phyloP scores from a whole-genome alignment of 108 stramenopile species.

The Poteriospumella lacustris region DNA sequence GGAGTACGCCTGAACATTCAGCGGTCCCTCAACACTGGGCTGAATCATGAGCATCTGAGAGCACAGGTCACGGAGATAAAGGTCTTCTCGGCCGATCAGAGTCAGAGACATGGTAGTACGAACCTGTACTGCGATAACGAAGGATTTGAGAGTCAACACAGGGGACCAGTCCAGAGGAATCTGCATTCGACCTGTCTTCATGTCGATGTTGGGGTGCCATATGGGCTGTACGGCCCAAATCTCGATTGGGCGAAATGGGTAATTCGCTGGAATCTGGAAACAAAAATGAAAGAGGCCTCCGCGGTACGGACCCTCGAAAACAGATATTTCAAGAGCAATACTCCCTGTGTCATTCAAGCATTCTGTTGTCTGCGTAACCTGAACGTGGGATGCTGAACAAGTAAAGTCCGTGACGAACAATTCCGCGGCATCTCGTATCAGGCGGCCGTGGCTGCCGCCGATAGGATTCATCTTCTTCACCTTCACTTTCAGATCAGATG shows the following conservation, averaged over 20 bases:
- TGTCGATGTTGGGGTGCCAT: conserved; percentile 28
- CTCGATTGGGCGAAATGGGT: conserved; percentile 1
- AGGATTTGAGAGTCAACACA: conserved; percentile 12
- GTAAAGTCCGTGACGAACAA: neutral
- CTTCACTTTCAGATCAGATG: too few relatives aligned
- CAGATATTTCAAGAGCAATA: conserved; percentile 4
- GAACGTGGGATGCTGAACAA: neutral
- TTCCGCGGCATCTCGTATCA: neutral
- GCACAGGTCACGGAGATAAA: neutral
- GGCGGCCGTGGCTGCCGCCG: too few relatives aligned
- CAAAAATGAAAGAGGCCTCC: conserved; percentile 10
- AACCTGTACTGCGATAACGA: conserved; percentile 20
- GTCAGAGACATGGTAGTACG: neutral
- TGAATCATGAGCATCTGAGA: conserved; percentile 1
- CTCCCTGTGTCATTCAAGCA: neutral
- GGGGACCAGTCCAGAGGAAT: conserved; percentile 24
- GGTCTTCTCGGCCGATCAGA: neutral
- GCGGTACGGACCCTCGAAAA: conserved; percentile 25
- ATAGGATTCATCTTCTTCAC: too few relatives aligned
- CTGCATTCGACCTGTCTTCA: neutral
- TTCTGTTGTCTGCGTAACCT: neutral
- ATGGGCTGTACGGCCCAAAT: conserved; percentile 3
- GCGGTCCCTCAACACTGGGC: neutral
- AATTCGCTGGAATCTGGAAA: conserved; percentile 1
- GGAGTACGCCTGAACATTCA: neutral